A percentile compares a stretch with the other conserved stretches of the same genome.
Evolutionary conservation across 306 rosid species (phyloP).

Genomic region (Medicago arabica): DNA sequence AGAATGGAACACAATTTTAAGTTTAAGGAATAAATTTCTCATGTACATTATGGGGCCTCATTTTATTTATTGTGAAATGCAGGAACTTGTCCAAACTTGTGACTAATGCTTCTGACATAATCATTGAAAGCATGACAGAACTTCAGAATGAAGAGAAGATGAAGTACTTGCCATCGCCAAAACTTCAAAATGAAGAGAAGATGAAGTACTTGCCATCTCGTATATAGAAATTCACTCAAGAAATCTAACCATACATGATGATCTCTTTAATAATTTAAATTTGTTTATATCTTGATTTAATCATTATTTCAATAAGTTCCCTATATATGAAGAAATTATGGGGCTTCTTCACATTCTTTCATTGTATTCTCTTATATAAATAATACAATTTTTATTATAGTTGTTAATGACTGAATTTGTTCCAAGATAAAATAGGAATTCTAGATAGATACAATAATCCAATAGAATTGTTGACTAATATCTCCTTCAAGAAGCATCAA

Average conservation of each 20-base stretch:
- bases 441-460: no score
- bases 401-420: no score
- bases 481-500: no score
- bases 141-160: constrained; percentile 55
- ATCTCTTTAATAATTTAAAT: neutral
- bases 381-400: neutral
- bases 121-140: constrained; percentile 69
- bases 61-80: constrained; percentile 33
- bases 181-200: constrained; percentile 60
- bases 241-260: constrained; percentile 17
- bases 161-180: constrained; percentile 44
- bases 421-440: no score
- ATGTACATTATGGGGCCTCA: no score
- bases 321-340: neutral
- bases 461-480: no score
- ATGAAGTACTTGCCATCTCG: constrained; percentile 42
- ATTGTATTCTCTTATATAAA: neutral
- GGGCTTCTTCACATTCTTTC: neutral
- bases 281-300: neutral
- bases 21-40: no score
- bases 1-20: no score
- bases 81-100: constrained; percentile 81
- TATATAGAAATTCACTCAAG: constrained; percentile 29
- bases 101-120: constrained; percentile 58
- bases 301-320: neutral